Percentiles rank a stretch among this genome's conserved stretches.
Evolutionary conservation across 2,329 filamentous ascomycete genomes (phyloP).

Genomic region (Cladosporium sp.): DNA sequence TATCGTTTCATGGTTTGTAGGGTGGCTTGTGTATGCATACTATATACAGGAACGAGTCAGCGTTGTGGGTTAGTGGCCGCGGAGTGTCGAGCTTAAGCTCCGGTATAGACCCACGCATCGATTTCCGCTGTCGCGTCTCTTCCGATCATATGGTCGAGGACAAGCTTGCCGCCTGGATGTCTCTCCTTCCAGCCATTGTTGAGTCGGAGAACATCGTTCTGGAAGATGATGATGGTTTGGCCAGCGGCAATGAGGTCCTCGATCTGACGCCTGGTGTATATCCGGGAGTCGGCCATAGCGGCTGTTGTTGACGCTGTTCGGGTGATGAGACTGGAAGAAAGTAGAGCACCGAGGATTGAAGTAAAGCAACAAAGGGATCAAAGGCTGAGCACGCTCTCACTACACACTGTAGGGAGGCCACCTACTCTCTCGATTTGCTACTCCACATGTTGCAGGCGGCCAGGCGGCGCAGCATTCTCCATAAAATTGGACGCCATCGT

Average conservation of each 20-base stretch:
- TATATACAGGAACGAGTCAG: slow-evolving; percentile 43
- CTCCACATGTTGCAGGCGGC: slow-evolving; percentile 8
- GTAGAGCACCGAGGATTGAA: background rate
- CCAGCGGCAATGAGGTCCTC: slow-evolving; percentile 53
- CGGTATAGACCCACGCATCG: slow-evolving; percentile 31
- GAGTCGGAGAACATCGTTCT: slow-evolving; percentile 52
- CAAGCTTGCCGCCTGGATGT: slow-evolving; percentile 57
- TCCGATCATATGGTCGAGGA: slow-evolving; percentile 63
- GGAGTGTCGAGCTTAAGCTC: background rate
- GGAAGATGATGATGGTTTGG: slow-evolving; percentile 53
- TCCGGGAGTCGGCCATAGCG: slow-evolving; percentile 18
- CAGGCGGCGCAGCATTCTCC: slow-evolving; percentile 9
- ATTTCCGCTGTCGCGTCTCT: slow-evolving; percentile 58
- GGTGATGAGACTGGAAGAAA: background rate
- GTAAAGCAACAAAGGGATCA: background rate
- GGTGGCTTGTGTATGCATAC: slow-evolving; percentile 47
- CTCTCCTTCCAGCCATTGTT: slow-evolving; percentile 55
- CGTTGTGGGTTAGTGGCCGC: background rate
- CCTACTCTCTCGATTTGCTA: slow-evolving; percentile 1
- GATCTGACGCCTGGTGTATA: slow-evolving; percentile 30
- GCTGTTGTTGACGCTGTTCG: slow-evolving; percentile 17
- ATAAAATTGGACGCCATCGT: background rate
- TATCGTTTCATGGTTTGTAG: slow-evolving; percentile 56
- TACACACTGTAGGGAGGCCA: slow-evolving; percentile 1
- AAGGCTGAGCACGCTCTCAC: background rate